Conservation (phyloP, 2,329 filamentous ascomycete genomes). For the Ceratocystis papillata region DNA sequence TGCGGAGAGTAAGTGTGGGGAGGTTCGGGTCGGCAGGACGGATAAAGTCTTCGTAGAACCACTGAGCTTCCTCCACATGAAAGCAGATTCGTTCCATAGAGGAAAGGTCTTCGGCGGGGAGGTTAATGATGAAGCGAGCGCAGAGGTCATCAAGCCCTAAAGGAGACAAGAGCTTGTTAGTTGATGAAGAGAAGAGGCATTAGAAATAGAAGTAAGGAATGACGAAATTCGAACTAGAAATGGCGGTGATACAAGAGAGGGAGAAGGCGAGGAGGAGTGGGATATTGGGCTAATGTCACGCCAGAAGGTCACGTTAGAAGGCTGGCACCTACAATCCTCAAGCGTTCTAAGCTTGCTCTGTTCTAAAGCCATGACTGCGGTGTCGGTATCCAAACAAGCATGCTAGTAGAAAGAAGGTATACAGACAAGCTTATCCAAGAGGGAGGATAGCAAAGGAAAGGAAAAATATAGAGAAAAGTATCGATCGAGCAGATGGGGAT, state of each 20-base stretch:
- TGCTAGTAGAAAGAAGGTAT: slow-evolving; percentile 12
- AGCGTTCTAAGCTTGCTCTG: slow-evolving; percentile 19
- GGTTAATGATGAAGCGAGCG: slow-evolving; percentile 95
- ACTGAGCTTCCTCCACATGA: slow-evolving; percentile 97
- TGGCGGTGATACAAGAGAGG: neutral
- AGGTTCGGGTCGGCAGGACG: slow-evolving; percentile 75
- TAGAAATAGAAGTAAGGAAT: neutral
- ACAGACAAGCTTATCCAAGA: neutral
- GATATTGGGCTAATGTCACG: neutral
- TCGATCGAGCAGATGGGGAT: neutral
- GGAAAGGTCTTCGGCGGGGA: slow-evolving; percentile 80
- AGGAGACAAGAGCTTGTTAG: neutral
- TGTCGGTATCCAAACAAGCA: slow-evolving; percentile 16
- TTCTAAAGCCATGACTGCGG: slow-evolving; percentile 17
- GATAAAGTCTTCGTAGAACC: slow-evolving; percentile 99
- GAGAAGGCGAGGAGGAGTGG: neutral
- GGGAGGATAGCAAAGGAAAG: neutral
- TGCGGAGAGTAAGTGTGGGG: slow-evolving; percentile 72
- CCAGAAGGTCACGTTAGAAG: neutral
- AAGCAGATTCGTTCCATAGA: slow-evolving; percentile 94
- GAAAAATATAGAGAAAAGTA: neutral
- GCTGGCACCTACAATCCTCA: slow-evolving; percentile 18
- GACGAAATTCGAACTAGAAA: neutral
- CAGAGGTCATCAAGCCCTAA: slow-evolving; percentile 88
- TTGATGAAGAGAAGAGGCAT: neutral